Percentiles rank a stretch among this genome's conserved stretches.
Evolutionary conservation across 2,329 filamentous ascomycete genomes (phyloP).

Genomic region (Calycina marina): DNA sequence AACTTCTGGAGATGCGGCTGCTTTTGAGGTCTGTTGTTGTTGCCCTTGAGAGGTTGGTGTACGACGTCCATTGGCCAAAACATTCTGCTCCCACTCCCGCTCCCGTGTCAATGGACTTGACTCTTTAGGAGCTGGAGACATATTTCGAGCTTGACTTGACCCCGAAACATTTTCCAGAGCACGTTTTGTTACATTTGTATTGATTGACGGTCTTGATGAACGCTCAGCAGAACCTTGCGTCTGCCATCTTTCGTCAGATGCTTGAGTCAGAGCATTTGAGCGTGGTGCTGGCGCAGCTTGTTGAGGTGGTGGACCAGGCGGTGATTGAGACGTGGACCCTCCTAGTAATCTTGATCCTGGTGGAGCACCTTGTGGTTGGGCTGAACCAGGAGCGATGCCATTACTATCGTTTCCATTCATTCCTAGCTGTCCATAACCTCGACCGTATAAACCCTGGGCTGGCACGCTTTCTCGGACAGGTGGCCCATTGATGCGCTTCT

Average conservation of each 20-base stretch:
- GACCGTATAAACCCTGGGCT: conserved; percentile 22
- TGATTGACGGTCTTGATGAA: conserved; percentile 18
- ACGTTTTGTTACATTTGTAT: conserved; percentile 24
- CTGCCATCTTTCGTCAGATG: conserved; percentile 13
- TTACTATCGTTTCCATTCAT: conserved; percentile 25
- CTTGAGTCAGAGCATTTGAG: conserved; percentile 9
- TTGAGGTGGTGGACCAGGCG: conserved; percentile 48
- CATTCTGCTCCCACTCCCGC: conserved; percentile 37
- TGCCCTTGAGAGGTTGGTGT: conserved; percentile 54
- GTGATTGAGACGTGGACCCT: conserved; percentile 41
- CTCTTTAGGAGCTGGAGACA: conserved; percentile 24
- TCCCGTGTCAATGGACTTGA: conserved; percentile 24
- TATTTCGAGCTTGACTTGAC: conserved; percentile 19
- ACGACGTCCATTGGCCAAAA: conserved; percentile 43
- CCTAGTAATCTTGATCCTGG: conserved; percentile 42
- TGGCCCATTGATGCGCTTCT: conserved; percentile 31
- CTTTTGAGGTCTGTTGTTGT: conserved; percentile 25
- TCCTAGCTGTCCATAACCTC: conserved; percentile 21
- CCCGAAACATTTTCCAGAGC: conserved; percentile 31
- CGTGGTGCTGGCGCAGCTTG: conserved; percentile 44
- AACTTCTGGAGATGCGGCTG: conserved; percentile 10
- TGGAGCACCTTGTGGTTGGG: conserved; percentile 23
- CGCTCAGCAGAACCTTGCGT: conserved; percentile 17
- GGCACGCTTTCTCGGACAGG: conserved; percentile 28
- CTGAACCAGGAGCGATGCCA: conserved; percentile 19